Conservation (phyloP, 2,329 filamentous ascomycete species). For the Daldinia sp. region DNA sequence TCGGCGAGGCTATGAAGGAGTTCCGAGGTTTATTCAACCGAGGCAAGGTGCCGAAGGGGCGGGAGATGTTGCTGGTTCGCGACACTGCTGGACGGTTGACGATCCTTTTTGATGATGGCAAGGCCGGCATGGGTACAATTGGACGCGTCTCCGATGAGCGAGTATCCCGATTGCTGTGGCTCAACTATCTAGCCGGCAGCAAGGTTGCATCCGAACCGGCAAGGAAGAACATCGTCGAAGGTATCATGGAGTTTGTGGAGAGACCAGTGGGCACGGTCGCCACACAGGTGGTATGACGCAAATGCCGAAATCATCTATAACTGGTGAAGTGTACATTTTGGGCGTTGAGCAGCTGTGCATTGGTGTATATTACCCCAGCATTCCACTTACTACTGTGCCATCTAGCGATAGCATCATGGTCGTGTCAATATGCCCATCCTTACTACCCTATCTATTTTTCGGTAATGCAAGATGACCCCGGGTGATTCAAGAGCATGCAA, state of each 20-base stretch:
- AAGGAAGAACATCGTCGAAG: slow-evolving; percentile 84
- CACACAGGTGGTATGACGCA: slow-evolving; percentile 71
- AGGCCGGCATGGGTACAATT: slow-evolving; percentile 65
- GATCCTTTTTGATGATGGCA: slow-evolving; percentile 73
- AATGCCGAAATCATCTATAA: slow-evolving; percentile 40
- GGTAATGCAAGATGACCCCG: slow-evolving; percentile 36
- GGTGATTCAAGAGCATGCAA: slow-evolving; percentile 33
- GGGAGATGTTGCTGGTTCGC: slow-evolving; percentile 79
- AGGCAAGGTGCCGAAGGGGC: slow-evolving; percentile 82
- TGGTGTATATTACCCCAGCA: slow-evolving; percentile 38
- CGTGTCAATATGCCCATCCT: slow-evolving; percentile 20
- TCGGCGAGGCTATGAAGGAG: slow-evolving; percentile 78
- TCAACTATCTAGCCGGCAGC: slow-evolving; percentile 88
- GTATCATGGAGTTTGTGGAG: slow-evolving; percentile 88
- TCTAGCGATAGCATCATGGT: slow-evolving; percentile 30
- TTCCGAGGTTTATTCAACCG: slow-evolving; percentile 88
- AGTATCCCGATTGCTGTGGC: slow-evolving; percentile 84
- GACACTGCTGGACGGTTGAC: slow-evolving; percentile 74
- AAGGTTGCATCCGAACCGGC: slow-evolving; percentile 88
- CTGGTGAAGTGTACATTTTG: slow-evolving; percentile 40
- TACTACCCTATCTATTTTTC: slow-evolving; percentile 28
- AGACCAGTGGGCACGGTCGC: slow-evolving; percentile 89
- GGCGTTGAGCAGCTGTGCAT: slow-evolving; percentile 32
- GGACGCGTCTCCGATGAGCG: slow-evolving; percentile 83
- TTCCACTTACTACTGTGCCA: slow-evolving; percentile 33